Base-by-base conservation (phyloP, 129 eudicot species). In the Centella asiatica region DNA sequence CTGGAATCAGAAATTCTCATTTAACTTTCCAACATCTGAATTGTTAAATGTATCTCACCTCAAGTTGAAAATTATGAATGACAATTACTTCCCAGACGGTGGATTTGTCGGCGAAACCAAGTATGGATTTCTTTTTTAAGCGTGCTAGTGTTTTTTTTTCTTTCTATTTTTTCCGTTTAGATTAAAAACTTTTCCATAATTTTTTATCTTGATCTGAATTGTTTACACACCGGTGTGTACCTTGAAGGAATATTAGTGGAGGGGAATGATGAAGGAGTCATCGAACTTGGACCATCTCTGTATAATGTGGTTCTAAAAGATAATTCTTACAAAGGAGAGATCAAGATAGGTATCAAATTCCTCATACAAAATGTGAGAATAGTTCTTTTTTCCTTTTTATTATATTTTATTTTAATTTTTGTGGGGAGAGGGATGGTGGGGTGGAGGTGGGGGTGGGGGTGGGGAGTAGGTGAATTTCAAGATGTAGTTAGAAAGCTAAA, bases 251-350 rank as follows among this genome's bases (percentile, higher is more conserved):
- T 87, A 52, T 69, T 84, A n/a, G 50, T 45, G 44, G 98, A 87
- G 76, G 90, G 80, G 68, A 80, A 78, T 33, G 82, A 82, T 39
- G 71, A 58, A 56, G 96, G 94, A 45, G 40, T 65, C 33, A 71
- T 84, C 45, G 94, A 81, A 63, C 5, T 87, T 52, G 44, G 40
- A 66, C 90, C 98, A 49, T 69, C 80, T 59, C 78, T 90, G 47
- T 84, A 84, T 68, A 92, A 92, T 56, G 94, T 92, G 68, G 90
- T 92, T 45, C 87, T 84, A 48, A 84, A 87, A 32, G 98, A 92
- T 70, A 87, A 80, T 57, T 67, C 94, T 6, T 92, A 79, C 77
- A 84, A 82, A 71, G 95, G 98, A 55, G 64, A 87, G 64, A 72
- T 92, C 39, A 87, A 68, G 36, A 64, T 87, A 54, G 98, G 90